Percentiles rank a stretch among this genome's conserved stretches.
Evolutionary conservation across 176 grass and related monocot genomes (phyloP).

Genomic region (Triticum timopheevii): DNA sequence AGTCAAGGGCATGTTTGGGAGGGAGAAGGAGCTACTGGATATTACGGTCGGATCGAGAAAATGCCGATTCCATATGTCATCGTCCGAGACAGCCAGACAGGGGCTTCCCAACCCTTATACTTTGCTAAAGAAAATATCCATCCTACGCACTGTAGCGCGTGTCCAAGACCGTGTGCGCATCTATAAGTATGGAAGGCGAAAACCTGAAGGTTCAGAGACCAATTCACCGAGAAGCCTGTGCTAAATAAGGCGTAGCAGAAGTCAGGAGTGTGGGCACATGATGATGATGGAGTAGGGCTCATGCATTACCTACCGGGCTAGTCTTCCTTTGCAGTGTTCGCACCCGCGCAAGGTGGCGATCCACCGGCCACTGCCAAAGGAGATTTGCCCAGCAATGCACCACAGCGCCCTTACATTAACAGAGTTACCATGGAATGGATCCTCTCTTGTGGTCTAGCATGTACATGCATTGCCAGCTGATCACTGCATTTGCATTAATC

Average conservation of each 20-base stretch:
- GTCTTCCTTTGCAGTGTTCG: slow-evolving; percentile 51
- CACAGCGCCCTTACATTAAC: background rate
- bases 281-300: background rate
- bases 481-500: background rate
- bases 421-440: background rate
- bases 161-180: background rate
- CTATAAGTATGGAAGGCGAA: slow-evolving; percentile 27
- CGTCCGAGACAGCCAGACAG: no score
- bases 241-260: background rate
- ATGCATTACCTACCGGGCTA: slow-evolving; percentile 41
- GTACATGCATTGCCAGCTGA: background rate
- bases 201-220: background rate
- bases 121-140: no score
- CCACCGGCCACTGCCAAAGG: slow-evolving; percentile 40
- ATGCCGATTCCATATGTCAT: background rate
- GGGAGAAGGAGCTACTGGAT: background rate
- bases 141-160: no score
- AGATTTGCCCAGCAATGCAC: slow-evolving; percentile 62
- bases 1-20: background rate
- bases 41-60: background rate
- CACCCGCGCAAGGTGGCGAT: background rate
- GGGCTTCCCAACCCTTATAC: no score
- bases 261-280: background rate
- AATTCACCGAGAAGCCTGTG: background rate
- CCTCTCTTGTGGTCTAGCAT: background rate